Evolutionary conservation across 768 basidiomycete species (phyloP).

Genomic region (Russula virescens): DNA sequence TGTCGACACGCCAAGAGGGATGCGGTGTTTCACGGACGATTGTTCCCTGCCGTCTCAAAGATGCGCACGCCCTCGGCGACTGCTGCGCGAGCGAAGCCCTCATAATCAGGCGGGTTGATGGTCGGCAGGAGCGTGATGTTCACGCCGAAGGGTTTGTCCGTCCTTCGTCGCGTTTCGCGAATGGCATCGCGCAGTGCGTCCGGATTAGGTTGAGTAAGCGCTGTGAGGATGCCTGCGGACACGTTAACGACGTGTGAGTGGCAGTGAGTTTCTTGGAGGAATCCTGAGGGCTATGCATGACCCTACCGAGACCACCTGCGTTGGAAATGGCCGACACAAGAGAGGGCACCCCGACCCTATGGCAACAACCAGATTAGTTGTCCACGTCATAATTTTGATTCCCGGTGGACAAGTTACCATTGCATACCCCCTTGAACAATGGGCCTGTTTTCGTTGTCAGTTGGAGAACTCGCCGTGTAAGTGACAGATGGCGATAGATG

Average conservation of each 20-base stretch:
- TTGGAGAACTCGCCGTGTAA: neutral
- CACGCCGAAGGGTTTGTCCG: constrained; percentile 75
- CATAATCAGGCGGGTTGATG: constrained; percentile 89
- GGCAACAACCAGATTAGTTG: constrained; percentile 10
- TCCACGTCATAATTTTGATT: neutral
- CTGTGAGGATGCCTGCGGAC: constrained; percentile 69
- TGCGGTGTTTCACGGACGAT: constrained; percentile 46
- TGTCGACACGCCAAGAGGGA: neutral
- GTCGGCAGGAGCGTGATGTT: constrained; percentile 84
- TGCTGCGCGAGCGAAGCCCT: constrained; percentile 72
- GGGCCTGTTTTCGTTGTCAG: constrained; percentile 41
- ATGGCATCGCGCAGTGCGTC: constrained; percentile 78
- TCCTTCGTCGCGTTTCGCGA: constrained; percentile 63
- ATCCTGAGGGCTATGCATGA: neutral
- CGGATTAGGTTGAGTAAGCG: constrained; percentile 81
- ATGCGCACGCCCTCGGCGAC: constrained; percentile 84
- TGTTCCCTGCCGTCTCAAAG: constrained; percentile 92
- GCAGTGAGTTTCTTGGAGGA: too few relatives aligned
- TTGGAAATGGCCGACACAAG: constrained; percentile 76
- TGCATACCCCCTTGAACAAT: constrained; percentile 89
- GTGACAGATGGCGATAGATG: neutral
- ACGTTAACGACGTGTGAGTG: neutral
- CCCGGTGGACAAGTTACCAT: constrained; percentile 46
- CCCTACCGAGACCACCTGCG: constrained; percentile 70
- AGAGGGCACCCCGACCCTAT: constrained; percentile 72